Conservation (phyloP, 163 green algal species). For the Chlamydomonas reinhardtii region DNA sequence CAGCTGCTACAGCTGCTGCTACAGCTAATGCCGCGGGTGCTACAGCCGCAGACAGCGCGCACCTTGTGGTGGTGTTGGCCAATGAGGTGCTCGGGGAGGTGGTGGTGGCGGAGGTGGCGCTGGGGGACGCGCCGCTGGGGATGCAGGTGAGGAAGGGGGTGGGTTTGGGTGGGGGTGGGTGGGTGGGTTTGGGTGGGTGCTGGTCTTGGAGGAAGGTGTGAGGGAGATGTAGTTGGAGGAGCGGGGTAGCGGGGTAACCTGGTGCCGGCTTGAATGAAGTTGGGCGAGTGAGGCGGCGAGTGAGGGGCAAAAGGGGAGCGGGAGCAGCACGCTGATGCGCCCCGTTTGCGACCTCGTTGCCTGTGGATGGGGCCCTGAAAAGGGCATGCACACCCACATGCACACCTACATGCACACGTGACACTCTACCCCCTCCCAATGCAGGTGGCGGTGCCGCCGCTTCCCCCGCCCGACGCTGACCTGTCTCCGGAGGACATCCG, state of each 20-base stretch:
- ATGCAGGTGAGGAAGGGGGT: background rate
- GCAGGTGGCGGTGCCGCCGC: background rate
- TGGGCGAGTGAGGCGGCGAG: no score
- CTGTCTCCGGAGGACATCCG: background rate
- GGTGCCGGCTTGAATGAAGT: no score
- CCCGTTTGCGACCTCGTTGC: no score
- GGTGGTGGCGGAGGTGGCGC: slow-evolving; percentile 8
- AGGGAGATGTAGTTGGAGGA: no score
- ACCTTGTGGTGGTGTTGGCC: slow-evolving; percentile 7
- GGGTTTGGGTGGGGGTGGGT: background rate
- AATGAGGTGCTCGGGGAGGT: slow-evolving; percentile 22
- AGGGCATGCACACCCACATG: no score
- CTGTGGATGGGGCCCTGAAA: no score
- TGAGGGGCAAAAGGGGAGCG: no score
- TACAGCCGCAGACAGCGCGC: slow-evolving; percentile 2
- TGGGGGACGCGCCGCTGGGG: slow-evolving; percentile 20
- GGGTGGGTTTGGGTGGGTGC: background rate
- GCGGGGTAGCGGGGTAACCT: no score
- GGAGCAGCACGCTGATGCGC: no score
- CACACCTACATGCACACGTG: no score
- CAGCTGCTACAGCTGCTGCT: background rate
- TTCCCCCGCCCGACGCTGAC: background rate
- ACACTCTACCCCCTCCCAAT: background rate
- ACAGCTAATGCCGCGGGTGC: background rate
- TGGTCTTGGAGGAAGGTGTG: no score